These are phyloP conservation scores for Ilyonectria sp. DNA, from an alignment of 2,329 filamentous ascomycete species.

Conservation along the genomic window DNA sequence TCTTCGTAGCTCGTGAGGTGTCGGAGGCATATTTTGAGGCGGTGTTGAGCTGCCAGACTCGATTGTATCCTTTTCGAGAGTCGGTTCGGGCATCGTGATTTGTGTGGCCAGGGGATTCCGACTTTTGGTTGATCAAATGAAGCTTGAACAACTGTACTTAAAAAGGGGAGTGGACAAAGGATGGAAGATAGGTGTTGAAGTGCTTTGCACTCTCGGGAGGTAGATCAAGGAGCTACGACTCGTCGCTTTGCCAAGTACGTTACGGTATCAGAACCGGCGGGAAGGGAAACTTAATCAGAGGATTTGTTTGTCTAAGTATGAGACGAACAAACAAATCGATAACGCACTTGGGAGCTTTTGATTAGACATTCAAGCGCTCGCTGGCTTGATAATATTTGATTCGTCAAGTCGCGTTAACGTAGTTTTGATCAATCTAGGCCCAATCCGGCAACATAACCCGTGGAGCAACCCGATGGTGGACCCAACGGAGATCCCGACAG, in stretches of 20 bases:
- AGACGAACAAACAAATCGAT: neutral
- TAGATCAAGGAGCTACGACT: constrained; percentile 1
- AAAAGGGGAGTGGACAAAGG: neutral
- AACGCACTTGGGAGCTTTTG: constrained; percentile 2
- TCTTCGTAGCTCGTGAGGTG: constrained; percentile 1
- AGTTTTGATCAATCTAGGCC: constrained; percentile 1
- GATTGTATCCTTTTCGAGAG: neutral
- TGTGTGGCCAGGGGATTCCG: neutral
- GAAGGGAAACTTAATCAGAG: neutral
- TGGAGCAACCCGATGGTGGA: constrained; percentile 1
- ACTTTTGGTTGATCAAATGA: constrained; percentile 2
- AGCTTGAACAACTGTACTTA: constrained; percentile 1
- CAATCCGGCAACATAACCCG: constrained; percentile 2
- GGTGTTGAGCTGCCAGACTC: constrained; percentile 2
- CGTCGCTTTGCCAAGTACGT: neutral
- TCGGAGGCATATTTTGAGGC: neutral
- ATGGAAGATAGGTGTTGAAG: constrained; percentile 1
- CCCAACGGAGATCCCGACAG: neutral
- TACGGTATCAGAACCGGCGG: neutral
- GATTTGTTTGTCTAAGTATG: constrained; percentile 3
- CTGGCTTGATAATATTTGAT: constrained; percentile 1
- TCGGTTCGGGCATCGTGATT: constrained; percentile 2
- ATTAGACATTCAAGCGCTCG: constrained; percentile 2
- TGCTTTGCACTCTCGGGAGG: constrained; percentile 1
- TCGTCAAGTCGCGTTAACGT: neutral